phyloP scores from a whole-genome alignment of 2,329 filamentous ascomycete genomes.

The Ilyonectria mors-panacis region DNA sequence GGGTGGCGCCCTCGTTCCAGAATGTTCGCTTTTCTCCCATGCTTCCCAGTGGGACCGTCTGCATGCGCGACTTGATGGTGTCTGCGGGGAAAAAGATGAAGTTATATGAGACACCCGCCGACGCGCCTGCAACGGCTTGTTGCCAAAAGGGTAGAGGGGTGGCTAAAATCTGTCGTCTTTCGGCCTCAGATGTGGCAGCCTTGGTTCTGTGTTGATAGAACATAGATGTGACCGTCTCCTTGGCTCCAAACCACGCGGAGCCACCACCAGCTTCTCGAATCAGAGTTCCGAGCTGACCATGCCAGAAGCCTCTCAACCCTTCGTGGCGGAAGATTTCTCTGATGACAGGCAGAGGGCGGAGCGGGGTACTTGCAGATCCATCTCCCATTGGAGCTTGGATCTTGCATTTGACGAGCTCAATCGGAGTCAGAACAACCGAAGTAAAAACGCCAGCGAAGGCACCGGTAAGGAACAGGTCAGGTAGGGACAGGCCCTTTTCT shows the following conservation, averaged over 20 bases:
- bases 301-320: slow-evolving; percentile 91
- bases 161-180: slow-evolving; percentile 59
- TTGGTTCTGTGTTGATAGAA: slow-evolving; percentile 74
- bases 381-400: slow-evolving; percentile 82
- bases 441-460: slow-evolving; percentile 91
- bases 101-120: slow-evolving; percentile 94
- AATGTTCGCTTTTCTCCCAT: slow-evolving; percentile 76
- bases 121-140: slow-evolving; percentile 88
- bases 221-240: slow-evolving; percentile 82
- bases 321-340: slow-evolving; percentile 85
- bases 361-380: slow-evolving; percentile 60
- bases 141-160: slow-evolving; percentile 83
- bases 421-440: slow-evolving; percentile 90
- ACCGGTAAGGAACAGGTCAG: slow-evolving; percentile 83
- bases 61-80: slow-evolving; percentile 97
- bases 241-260: slow-evolving; percentile 94
- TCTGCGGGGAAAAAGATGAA: slow-evolving; percentile 98
- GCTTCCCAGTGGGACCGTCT: slow-evolving; percentile 82
- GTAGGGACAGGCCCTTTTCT: slow-evolving; percentile 78
- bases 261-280: slow-evolving; percentile 95
- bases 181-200: slow-evolving; percentile 55
- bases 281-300: slow-evolving; percentile 92
- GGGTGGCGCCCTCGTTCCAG: slow-evolving; percentile 75
- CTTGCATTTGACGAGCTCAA: slow-evolving; percentile 98
- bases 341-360: slow-evolving; percentile 80